phyloP scores from a whole-genome alignment of 179 eudicot species.

The Gypsophila paniculata region DNA sequence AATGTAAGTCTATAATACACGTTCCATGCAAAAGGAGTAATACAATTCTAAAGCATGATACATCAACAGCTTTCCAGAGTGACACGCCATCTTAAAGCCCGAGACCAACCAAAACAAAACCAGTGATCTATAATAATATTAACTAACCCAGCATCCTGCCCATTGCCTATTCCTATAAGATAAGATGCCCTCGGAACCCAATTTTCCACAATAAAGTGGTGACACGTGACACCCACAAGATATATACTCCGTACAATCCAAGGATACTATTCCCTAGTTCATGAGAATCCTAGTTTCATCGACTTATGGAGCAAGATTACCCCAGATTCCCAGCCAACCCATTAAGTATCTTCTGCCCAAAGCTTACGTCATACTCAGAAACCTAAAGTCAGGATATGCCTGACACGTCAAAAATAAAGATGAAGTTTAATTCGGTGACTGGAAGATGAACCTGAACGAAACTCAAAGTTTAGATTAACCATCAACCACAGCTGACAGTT shows the following conservation, averaged over 20 bases:
- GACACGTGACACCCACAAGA: neutral
- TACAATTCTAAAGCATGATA: neutral
- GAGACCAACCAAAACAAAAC: neutral
- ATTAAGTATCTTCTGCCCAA: neutral
- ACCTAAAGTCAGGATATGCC: slow-evolving; percentile 1
- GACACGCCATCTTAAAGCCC: neutral
- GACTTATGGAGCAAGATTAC: slow-evolving; percentile 3
- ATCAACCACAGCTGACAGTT: neutral
- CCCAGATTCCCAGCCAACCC: slow-evolving; percentile 11
- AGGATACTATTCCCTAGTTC: slow-evolving; percentile 9
- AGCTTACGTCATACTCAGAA: neutral
- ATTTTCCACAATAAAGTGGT: neutral
- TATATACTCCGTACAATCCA: neutral
- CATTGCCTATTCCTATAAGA: neutral
- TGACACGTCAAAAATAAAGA: neutral
- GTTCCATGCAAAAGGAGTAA: neutral
- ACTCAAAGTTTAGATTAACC: neutral
- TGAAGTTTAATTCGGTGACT: too few relatives aligned
- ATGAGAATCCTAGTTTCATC: slow-evolving; percentile 19
- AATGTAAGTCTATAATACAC: neutral
- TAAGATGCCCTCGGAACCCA: neutral
- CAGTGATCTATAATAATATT: neutral
- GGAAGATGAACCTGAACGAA: neutral
- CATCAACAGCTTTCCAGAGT: neutral
- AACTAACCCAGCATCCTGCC: neutral